These are phyloP conservation scores for Talaromyces proteolyticus DNA, from an alignment of 495 filamentous ascomycete genomes.

Conservation along the genomic window DNA sequence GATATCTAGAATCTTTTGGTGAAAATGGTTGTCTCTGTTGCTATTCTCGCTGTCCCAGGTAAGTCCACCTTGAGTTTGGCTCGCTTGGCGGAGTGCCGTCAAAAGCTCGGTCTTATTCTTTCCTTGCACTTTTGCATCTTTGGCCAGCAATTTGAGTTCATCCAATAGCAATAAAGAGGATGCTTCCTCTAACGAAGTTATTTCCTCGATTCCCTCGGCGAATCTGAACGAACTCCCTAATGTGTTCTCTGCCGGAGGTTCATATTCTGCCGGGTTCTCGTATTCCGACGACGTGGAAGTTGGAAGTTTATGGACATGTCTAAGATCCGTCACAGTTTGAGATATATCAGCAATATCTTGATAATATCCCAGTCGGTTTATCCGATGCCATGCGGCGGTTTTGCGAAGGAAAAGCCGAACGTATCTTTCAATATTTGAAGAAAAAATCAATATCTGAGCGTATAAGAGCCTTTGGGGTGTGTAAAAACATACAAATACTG, in stretches of 20 bases:
- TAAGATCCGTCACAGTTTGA: slow-evolving; percentile 55
- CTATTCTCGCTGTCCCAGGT: slow-evolving; percentile 51
- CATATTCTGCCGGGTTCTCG: slow-evolving; percentile 39
- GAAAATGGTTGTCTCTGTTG: slow-evolving; percentile 55
- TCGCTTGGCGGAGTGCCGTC: slow-evolving; percentile 61
- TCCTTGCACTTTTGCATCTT: slow-evolving; percentile 79
- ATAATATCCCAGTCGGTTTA: slow-evolving; percentile 69
- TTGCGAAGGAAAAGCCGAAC: slow-evolving; percentile 93
- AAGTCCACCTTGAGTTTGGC: slow-evolving; percentile 66
- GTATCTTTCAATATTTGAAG: slow-evolving; percentile 50
- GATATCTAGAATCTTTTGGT: slow-evolving; percentile 70
- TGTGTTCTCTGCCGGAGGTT: slow-evolving; percentile 37
- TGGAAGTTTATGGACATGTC: slow-evolving; percentile 31
- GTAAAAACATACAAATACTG: slow-evolving; percentile 73
- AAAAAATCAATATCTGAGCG: slow-evolving; percentile 1
- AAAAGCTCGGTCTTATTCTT: slow-evolving; percentile 85
- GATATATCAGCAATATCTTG: slow-evolving; percentile 74
- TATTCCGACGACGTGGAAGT: slow-evolving; percentile 21
- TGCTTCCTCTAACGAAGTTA: slow-evolving; percentile 80
- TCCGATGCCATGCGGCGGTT: slow-evolving; percentile 88
- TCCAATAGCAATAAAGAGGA: slow-evolving; percentile 74
- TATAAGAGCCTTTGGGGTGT: neutral
- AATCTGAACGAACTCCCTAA: slow-evolving; percentile 60
- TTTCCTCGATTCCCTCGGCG: slow-evolving; percentile 69
- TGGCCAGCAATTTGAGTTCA: slow-evolving; percentile 79